Evolutionary conservation across 2,329 filamentous ascomycete genomes (phyloP).

Genomic region (Aschersonia sp.): DNA sequence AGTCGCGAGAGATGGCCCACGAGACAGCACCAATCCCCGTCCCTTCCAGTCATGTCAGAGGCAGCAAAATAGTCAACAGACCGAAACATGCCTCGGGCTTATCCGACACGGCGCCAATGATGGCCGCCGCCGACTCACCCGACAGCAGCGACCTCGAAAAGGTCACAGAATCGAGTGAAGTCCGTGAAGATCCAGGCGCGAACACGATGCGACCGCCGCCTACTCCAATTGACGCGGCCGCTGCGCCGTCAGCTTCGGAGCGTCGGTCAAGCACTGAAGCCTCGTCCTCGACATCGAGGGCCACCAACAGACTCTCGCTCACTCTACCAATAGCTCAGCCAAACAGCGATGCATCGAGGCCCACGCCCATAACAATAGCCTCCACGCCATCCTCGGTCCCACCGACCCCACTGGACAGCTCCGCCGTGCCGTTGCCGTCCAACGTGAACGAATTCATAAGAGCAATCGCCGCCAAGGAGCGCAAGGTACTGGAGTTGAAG

Average conservation of each 20-base stretch:
- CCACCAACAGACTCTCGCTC: conserved; percentile 43
- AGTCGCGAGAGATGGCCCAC: too few species aligned
- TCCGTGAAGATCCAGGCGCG: conserved; percentile 1
- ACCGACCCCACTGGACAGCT: conserved; percentile 33
- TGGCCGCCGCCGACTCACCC: too few species aligned
- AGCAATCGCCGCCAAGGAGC: conserved; percentile 81
- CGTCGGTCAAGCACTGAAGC: too few species aligned
- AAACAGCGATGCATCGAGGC: conserved; percentile 34
- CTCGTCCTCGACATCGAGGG: conserved; percentile 27
- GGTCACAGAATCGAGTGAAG: too few species aligned
- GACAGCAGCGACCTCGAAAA: too few species aligned
- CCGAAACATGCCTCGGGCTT: too few species aligned
- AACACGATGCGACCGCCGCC: conserved; percentile 21
- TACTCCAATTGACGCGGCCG: conserved; percentile 19
- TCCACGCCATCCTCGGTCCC: conserved; percentile 25
- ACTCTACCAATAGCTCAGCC: conserved; percentile 46
- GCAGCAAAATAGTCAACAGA: too few species aligned
- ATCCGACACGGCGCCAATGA: too few species aligned
- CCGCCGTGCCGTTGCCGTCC: conserved; percentile 26
- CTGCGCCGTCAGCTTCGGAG: conserved; percentile 17
- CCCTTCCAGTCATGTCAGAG: too few species aligned
- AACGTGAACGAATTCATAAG: conserved; percentile 63
- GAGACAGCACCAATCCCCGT: too few species aligned
- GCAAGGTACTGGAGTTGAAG: conserved; percentile 75
- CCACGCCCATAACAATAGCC: conserved; percentile 31